Evolutionary conservation across 2,329 filamentous ascomycete species (phyloP), one percentile per base, ranked within the genome.

Genomic region (Aspergillus pseudonomiae): DNA sequence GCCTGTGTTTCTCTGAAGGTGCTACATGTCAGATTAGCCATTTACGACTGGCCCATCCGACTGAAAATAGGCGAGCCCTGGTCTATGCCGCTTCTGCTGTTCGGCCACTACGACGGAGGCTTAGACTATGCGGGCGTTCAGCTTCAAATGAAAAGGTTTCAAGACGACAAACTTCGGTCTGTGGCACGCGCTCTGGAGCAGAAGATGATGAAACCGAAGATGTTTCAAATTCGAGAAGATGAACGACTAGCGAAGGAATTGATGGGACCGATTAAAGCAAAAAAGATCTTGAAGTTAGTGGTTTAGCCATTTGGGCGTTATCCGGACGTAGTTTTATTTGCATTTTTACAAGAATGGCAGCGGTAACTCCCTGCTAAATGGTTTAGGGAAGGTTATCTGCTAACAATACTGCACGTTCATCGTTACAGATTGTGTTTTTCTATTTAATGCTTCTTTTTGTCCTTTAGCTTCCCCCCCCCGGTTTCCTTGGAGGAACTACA

Each of bases 31-130:
- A 30, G 65, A 24, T 14, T 70, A 46, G 26, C 41, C 1, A 65
- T 73, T 30, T 54, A 61, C 24, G 68, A 72, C 52, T 69, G 69
- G 65, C 69, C 71, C 0, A 68, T 71, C 26, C 26, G 55, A 10
- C 34, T 72, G 21, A 52, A 66, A 30, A 41, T 71, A 7, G 68
- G 67, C 1, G 70, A 73, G 36, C 36, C 53, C 21, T 72, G 71
- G 70, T 69, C 70, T 16, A 59, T 67, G 57, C 70, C 70, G 4
- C 53, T 70, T 26, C 56, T 71, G 30, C 24, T 39, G 12, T 69
- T 72, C 52, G 62, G 43, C 9, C 46, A 54, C n/a, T 36, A 53
- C 26, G 53, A 59, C 21, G 57, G 41, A 9, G 46, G 41, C 9
- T 39, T 72, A 43, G 66, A 67, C 19, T 67, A 63, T 57, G 70